These are phyloP conservation scores for Dichomitus squalens DNA, from an alignment of 1,284 basidiomycete genomes.

Conservation along the genomic window DNA sequence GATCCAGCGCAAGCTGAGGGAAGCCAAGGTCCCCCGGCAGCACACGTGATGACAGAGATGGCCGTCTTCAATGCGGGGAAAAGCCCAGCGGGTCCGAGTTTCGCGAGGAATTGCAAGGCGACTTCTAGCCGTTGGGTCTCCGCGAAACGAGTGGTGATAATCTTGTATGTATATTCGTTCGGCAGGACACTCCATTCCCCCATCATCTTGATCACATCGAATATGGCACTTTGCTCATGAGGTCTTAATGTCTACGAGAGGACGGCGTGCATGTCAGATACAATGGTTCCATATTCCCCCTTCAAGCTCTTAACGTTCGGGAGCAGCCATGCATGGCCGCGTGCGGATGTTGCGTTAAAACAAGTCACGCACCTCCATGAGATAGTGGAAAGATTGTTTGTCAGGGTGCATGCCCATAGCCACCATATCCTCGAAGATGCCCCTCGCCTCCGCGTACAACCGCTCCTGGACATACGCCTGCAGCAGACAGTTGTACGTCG, in stretches of 20 bases:
- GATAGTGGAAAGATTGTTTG: conserved; percentile 59
- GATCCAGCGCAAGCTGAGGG: conserved; percentile 69
- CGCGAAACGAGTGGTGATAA: conserved; percentile 52
- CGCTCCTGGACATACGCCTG: conserved; percentile 44
- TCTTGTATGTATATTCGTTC: conserved; percentile 53
- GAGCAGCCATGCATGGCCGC: too few relatives aligned
- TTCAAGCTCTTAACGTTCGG: not conserved
- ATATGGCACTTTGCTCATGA: conserved; percentile 25
- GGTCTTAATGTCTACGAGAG: conserved; percentile 4
- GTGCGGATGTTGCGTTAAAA: too few relatives aligned
- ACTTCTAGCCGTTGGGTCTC: conserved; percentile 59
- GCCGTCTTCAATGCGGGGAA: conserved; percentile 51
- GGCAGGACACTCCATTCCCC: conserved; percentile 47
- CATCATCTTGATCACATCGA: conserved; percentile 48
- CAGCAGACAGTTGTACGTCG: conserved; percentile 60
- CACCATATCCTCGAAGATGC: conserved; percentile 74
- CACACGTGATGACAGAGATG: conserved; percentile 50
- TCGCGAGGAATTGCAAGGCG: conserved; percentile 55
- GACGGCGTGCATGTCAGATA: not conserved
- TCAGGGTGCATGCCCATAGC: conserved; percentile 58
- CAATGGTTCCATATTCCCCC: not conserved
- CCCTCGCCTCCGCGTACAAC: conserved; percentile 57
- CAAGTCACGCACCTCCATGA: conserved; percentile 65
- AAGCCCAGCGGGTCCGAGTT: conserved; percentile 50
- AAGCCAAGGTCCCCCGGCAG: conserved; percentile 50